These are phyloP conservation scores for Pontederia crassipes DNA, from an alignment of 176 grass and related monocot genomes.

Conservation along the genomic window DNA sequence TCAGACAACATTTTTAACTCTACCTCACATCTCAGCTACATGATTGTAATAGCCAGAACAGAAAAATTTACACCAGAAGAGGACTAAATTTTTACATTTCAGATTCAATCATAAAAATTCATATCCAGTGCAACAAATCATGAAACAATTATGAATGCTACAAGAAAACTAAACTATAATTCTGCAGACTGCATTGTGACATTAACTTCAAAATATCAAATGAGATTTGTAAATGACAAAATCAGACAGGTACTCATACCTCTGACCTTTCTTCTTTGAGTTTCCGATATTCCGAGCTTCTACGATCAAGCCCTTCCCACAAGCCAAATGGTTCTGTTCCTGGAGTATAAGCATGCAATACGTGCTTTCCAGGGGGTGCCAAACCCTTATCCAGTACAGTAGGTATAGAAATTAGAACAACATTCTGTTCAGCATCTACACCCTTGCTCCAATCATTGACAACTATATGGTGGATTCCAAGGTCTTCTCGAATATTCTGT, in stretches of 20 bases:
- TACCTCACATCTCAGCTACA: too few relatives aligned
- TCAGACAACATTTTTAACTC: too few relatives aligned
- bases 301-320: conserved; percentile 80
- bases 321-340: conserved; percentile 83
- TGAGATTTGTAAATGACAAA: neutral
- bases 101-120: too few relatives aligned
- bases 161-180: too few relatives aligned
- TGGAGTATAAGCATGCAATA: conserved; percentile 89
- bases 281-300: conserved; percentile 49
- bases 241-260: conserved; percentile 29
- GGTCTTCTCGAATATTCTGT: conserved; percentile 57
- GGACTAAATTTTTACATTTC: too few relatives aligned
- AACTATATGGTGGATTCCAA: conserved; percentile 94
- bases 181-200: too few relatives aligned
- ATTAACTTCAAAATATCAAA: too few relatives aligned
- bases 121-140: too few relatives aligned
- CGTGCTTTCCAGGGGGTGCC: conserved; percentile 71
- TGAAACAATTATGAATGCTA: too few relatives aligned
- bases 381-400: conserved; percentile 56
- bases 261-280: conserved; percentile 86
- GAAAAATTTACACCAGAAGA: too few relatives aligned
- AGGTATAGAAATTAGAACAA: conserved; percentile 82
- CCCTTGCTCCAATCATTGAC: conserved; percentile 82
- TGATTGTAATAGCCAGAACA: too few relatives aligned
- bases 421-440: conserved; percentile 75